Evolutionary conservation across 805 yeast genomes (phyloP), one percentile per base, ranked within the genome.

Genomic region (Myxozyma mucilagina): DNA sequence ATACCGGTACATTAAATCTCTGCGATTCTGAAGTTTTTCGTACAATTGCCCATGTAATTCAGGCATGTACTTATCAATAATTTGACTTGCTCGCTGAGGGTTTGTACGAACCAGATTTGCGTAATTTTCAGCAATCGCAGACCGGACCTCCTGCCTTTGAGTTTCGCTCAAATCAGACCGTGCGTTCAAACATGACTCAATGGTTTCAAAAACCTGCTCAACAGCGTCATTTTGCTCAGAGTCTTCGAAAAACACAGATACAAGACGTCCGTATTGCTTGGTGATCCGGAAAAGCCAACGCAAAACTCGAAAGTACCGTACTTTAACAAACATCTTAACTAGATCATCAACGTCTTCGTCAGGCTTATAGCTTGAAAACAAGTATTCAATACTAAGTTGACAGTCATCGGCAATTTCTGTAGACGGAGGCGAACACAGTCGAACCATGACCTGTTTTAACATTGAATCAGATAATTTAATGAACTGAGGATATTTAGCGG

Each of bases 401-500:
- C 89, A 83, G 61, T 88, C 93, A 32, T 77, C 80, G 55, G 76
- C 78, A 53, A 79, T 64, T 0, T 68, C 63, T 3, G 60, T 31
- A 66, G 68, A 72, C 72, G 14, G 75, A 75, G 18, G 76, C 11
- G 43, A 66, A 67, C 89, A 86, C 39, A 91, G 73, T 3, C 72
- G 73, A 3, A 78, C 74, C 31, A 87, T 74, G 0, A 87, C 74
- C 2, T 73, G 70, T 5, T 80, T 80, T 45, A 88, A 70, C 1
- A 78, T 74, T 1, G 83, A 76, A 57, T 86, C 94, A 0, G 91
- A 82, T 1, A 94, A 72, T 47, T 90, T 79, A 10, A 93, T 79
- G 64, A 89, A 92, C 73, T 93, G 99, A 11, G 83, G 79, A 72
- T 88, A 93, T 70, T 93, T 94, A 1, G 97, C 87, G 63, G 86